Evolutionary conservation across 257 asterid genomes (phyloP).

Genomic region (Cordia subcordata): DNA sequence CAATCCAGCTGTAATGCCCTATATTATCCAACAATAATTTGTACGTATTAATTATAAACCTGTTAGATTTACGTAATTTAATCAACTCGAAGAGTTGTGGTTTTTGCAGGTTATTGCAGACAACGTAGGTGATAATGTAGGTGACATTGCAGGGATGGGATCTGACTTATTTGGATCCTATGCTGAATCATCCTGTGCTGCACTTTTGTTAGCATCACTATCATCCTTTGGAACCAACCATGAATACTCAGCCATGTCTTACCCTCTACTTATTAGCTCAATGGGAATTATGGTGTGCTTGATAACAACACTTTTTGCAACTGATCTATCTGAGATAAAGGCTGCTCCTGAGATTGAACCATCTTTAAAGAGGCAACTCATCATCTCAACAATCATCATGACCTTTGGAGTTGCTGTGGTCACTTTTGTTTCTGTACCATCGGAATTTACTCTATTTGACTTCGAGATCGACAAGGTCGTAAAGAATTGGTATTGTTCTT

Average conservation of each 20-base stretch:
- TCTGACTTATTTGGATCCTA: conserved; percentile 57
- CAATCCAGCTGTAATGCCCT: conserved; percentile 40
- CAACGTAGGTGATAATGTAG: conserved; percentile 63
- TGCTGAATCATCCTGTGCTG: conserved; percentile 66
- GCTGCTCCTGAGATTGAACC: conserved; percentile 46
- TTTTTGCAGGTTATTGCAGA: conserved; percentile 55
- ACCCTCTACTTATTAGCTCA: conserved; percentile 49
- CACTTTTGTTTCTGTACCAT: conserved; percentile 42
- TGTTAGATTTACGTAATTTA: no score
- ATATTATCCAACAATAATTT: not conserved
- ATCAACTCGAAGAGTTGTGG: not conserved
- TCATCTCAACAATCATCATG: conserved; percentile 50
- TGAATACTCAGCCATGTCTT: conserved; percentile 47
- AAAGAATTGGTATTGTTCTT: conserved; percentile 31
- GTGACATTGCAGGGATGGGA: conserved; percentile 70
- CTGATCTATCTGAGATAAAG: conserved; percentile 42
- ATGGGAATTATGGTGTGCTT: conserved; percentile 48
- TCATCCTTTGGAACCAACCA: conserved; percentile 53
- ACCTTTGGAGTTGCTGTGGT: conserved; percentile 44
- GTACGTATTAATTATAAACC: not conserved
- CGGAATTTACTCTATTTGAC: conserved; percentile 44
- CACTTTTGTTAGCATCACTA: conserved; percentile 52
- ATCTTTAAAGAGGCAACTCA: conserved; percentile 48
- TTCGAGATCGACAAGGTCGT: conserved; percentile 43
- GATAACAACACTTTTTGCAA: conserved; percentile 47